Conservation (phyloP, 192 early-diverging fungal genomes). For the Linnemannia exigua region DNA sequence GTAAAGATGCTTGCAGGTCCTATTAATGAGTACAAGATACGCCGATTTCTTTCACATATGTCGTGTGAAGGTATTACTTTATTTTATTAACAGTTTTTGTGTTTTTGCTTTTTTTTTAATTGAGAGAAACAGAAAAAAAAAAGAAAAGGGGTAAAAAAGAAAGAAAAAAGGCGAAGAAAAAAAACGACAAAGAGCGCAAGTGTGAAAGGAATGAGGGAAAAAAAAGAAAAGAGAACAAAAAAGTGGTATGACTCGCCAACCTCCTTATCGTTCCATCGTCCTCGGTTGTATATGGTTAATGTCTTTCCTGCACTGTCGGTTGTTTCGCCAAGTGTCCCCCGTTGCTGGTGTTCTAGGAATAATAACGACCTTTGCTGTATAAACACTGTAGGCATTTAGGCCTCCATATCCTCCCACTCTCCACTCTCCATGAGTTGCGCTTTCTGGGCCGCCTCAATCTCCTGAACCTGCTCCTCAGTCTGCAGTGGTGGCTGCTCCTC, state of each 20-base stretch:
- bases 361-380: too few relatives aligned
- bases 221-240: neutral
- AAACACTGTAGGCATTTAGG: conserved; percentile 4
- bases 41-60: too few relatives aligned
- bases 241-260: neutral
- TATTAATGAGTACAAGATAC: too few relatives aligned
- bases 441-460: conserved; percentile 44
- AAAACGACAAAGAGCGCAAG: neutral
- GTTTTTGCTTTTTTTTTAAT: conserved; percentile 4
- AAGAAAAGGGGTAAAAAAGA: neutral
- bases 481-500: conserved; percentile 54
- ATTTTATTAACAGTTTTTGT: neutral
- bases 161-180: neutral
- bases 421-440: conserved; percentile 34
- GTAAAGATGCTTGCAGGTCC: too few relatives aligned
- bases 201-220: neutral
- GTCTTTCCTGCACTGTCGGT: neutral
- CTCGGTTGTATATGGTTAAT: neutral
- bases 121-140: too few relatives aligned
- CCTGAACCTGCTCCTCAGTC: conserved; percentile 49
- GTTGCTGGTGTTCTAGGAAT: neutral
- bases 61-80: too few relatives aligned
- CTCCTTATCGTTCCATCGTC: neutral
- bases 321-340: too few relatives aligned
- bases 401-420: conserved; percentile 51